A percentile compares a stretch with the other conserved stretches of the same genome.
phyloP scores from a whole-genome alignment of 2,329 filamentous ascomycete genomes.

The Epichloe scottii region DNA sequence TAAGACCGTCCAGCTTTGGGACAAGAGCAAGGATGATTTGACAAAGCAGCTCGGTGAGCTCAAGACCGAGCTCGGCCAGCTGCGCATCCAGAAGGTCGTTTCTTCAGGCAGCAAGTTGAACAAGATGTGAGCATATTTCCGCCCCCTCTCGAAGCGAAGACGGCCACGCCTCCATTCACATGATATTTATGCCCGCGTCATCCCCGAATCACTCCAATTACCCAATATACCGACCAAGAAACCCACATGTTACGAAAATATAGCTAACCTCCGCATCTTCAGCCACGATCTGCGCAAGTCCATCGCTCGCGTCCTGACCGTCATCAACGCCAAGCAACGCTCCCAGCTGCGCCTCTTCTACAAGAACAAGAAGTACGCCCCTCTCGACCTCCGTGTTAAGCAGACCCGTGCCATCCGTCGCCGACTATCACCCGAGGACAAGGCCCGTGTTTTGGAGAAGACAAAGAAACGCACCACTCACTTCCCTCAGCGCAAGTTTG shows the following conservation, averaged over 20 bases:
- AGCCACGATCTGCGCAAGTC: constrained; percentile 99
- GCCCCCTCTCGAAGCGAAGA: background rate
- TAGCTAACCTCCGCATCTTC: constrained; percentile 7
- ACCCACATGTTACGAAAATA: background rate
- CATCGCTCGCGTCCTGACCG: constrained; percentile 94
- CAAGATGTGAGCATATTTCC: constrained; percentile 65
- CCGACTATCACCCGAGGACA: constrained; percentile 85
- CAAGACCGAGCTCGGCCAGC: constrained; percentile 90
- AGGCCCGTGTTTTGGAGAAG: constrained; percentile 75
- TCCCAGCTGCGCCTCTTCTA: constrained; percentile 97
- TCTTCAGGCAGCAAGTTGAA: constrained; percentile 92
- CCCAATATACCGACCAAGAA: background rate
- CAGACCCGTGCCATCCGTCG: constrained; percentile 96
- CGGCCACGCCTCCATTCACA: background rate
- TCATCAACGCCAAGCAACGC: constrained; percentile 99
- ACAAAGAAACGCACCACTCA: constrained; percentile 90
- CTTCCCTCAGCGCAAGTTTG: constrained; percentile 98
- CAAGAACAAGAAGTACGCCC: constrained; percentile 99
- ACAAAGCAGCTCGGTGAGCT: constrained; percentile 88
- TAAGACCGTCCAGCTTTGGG: constrained; percentile 94
- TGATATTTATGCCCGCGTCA: constrained; percentile 1
- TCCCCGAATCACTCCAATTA: too few relatives aligned
- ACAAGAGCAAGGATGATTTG: constrained; percentile 98
- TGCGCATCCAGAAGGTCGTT: constrained; percentile 97
- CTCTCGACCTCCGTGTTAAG: constrained; percentile 97